Base-by-base conservation (phyloP, 139 green algal genomes). In the Chlorella vulgaris region DNA sequence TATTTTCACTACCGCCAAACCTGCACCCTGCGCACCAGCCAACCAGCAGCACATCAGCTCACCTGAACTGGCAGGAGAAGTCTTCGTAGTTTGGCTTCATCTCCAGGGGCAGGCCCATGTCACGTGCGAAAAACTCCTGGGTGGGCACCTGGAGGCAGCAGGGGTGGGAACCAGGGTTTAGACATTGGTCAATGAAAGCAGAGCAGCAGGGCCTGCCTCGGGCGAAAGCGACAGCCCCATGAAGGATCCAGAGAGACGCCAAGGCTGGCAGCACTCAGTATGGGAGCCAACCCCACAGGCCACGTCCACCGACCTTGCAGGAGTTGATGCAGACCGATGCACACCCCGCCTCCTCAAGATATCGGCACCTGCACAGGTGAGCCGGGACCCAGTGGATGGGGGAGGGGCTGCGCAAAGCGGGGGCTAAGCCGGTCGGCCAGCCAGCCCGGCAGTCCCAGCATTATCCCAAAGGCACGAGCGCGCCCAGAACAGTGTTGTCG, bases 61-160 rank as follows among this genome's bases (percentile, higher is more conserved):
- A 78, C 74, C 58, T 71, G 50, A 97, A 97, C 84, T 92, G 93
- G 83, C 84, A 89, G 36, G 60, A 73, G 51, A 78, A 76, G 43
- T 76, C 51, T 2, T 96, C 91, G 69, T 97, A 98, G 82, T 98
- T 95, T 53, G 95, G 95, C 13, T 88, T 94, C 94, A 98, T 95
- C 2, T 88, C 92, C n/a, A 98, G 81, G 0, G 83, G 71, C 31
- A 98, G 70, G 1, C 94, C 95, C 95, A 98, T 98, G 77, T 98
- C 86, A 65, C 88, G 75, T 21, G 65, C 66, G 73, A 98, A 98
- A 69, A 98, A 98, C 53, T 92, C 90, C 88, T 98, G 94, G 88
- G 58, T 80, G 74, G 74, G 73, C 24, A 69, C 69, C 67, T 74
- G 65, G 35, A n/a, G 15, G 47, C 47, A 58, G 47, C 47, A 58